phyloP scores from a whole-genome alignment of 371 early-diverging fungal genomes.

The Enteropsectra breve region DNA sequence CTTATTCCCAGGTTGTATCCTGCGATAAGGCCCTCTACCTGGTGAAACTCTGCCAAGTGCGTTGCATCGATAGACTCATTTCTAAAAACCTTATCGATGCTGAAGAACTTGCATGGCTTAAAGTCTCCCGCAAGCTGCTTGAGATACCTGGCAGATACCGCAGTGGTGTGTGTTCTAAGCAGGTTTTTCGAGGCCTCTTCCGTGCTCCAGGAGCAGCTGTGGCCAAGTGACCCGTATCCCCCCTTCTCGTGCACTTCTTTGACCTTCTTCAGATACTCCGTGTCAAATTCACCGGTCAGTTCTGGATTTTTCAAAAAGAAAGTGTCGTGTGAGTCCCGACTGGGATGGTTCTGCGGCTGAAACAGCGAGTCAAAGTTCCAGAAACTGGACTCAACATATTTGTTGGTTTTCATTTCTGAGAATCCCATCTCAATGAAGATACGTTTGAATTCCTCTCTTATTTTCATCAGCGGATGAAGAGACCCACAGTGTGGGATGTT shows the following conservation, averaged over 20 bases:
- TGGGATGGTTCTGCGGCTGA: slow-evolving; percentile 98
- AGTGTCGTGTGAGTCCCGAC: slow-evolving; percentile 95
- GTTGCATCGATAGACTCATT: slow-evolving; percentile 98
- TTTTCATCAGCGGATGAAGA: slow-evolving; percentile 94
- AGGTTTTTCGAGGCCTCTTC: slow-evolving; percentile 86
- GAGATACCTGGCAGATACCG: slow-evolving; percentile 80
- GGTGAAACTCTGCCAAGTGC: slow-evolving; percentile 99
- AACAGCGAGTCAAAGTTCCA: slow-evolving; percentile 99
- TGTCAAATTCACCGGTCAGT: slow-evolving; percentile 68
- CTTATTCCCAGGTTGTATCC: slow-evolving; percentile 85
- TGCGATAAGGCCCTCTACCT: slow-evolving; percentile 95
- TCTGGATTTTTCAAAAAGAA: slow-evolving; percentile 73
- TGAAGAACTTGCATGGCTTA: slow-evolving; percentile 89
- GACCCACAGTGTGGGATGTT: slow-evolving; percentile 74
- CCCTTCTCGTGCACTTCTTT: slow-evolving; percentile 80
- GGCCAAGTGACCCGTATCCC: slow-evolving; percentile 86
- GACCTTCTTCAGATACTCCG: slow-evolving; percentile 76
- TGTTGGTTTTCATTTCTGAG: slow-evolving; percentile 93
- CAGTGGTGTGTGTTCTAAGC: slow-evolving; percentile 96
- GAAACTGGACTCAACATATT: slow-evolving; percentile 94
- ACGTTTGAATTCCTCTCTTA: slow-evolving; percentile 91
- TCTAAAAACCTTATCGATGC: slow-evolving; percentile 97
- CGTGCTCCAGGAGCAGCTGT: slow-evolving; percentile 79
- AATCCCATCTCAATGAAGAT: slow-evolving; percentile 97
- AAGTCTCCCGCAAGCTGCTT: slow-evolving; percentile 71